Base-by-base conservation (phyloP, 805 yeast species). In the Cyberlindnera euphorbiae region DNA sequence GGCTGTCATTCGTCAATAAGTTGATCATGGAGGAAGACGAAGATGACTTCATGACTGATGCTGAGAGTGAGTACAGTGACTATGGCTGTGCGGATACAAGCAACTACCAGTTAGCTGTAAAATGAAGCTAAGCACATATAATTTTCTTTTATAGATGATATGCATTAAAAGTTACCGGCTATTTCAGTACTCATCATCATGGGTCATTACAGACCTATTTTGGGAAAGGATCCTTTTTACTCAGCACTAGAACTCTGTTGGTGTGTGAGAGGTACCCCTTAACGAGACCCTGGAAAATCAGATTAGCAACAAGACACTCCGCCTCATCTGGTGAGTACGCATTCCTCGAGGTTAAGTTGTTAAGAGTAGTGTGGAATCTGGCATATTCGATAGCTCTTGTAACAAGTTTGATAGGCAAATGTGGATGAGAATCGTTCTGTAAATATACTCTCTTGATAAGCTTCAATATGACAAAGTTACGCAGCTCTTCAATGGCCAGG, bases 211-310 rank as follows among this genome's bases (percentile, higher is more conserved):
- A 35, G 18, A 52, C 59, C 26, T 55, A 58, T 22, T 46, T 50
- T 3, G 93, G 94, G 55, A 87, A 87, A 3, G 95, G 79, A 17
- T 75, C 75, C 13, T 66, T 73, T 56, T 82, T 85, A 55, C 93
- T 79, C 37, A 87, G 59, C 8, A 88, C 96, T 14, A 85, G 64
- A 33, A 84, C 82, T 27, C 75, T 64, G 51, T 83, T 78, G 4
- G 79, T 71, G 53, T 86, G 93, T 5, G 95, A 82, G 12, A 88
- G 58, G 56, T 88, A 88, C 0, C 96, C 96, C 58, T 82, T 86
- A 31, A 87, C 63, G 38, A 57, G 62, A 8, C 81, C 81, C 33
- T 62, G 60, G 34, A 68, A 66, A 14, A 88, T 84, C 50, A 82
- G 60, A 36, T 71, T 74, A 0, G 95, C 88, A 16, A 86, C 45